phyloP scores from a whole-genome alignment of 2,329 filamentous ascomycete genomes.

The Dactylonectria estremocensis region DNA sequence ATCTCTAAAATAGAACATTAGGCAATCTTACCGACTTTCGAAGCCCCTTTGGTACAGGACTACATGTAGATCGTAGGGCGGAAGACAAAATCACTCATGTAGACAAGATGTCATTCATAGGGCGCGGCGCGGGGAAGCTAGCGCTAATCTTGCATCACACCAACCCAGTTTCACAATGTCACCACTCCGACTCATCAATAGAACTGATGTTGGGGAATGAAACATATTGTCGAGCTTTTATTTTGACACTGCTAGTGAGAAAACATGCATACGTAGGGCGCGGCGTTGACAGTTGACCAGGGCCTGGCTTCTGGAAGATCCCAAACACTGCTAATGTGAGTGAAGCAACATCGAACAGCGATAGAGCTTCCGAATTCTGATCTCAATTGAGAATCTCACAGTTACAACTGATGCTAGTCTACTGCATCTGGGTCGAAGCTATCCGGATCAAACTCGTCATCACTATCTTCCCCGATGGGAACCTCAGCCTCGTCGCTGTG shows the following conservation, averaged over 20 bases:
- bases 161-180: no score
- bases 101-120: not conserved
- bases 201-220: no score
- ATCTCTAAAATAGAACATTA: not conserved
- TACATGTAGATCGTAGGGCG: not conserved
- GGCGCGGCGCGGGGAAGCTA: not conserved
- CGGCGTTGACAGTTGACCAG: no score
- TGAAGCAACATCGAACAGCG: not conserved
- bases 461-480: not conserved
- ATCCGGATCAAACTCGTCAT: not conserved
- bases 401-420: not conserved
- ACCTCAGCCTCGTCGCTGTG: not conserved
- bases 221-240: no score
- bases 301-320: no score
- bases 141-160: not conserved
- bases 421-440: not conserved
- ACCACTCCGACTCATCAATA: no score
- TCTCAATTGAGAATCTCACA: not conserved
- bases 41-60: not conserved
- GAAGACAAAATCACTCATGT: not conserved
- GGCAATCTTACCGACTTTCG: not conserved
- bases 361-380: not conserved
- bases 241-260: no score
- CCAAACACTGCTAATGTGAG: conserved; percentile 25
- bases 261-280: no score